phyloP scores from a whole-genome alignment of 1,284 basidiomycete species.

The Lignosus rhinocerotis region DNA sequence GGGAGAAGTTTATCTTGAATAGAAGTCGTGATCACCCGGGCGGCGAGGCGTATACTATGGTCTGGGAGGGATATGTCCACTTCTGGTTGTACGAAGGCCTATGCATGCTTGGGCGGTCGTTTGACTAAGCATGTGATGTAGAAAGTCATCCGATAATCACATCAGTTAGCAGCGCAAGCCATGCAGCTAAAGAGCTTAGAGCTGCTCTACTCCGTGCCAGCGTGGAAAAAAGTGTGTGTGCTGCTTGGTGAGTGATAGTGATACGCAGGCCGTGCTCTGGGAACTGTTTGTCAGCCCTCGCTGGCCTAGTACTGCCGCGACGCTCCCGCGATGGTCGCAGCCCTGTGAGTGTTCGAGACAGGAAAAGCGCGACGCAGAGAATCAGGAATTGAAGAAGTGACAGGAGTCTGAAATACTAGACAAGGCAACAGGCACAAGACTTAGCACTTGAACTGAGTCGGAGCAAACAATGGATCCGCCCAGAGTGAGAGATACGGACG shows the following conservation, averaged over 20 bases:
- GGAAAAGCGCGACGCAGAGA: neutral
- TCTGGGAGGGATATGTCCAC: neutral
- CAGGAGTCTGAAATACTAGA: neutral
- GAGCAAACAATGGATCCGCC: too few species aligned
- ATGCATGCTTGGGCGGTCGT: slow-evolving; percentile 2
- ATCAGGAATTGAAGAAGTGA: neutral
- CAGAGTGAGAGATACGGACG: neutral
- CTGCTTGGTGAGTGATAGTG: neutral
- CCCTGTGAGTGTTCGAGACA: neutral
- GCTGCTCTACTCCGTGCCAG: neutral
- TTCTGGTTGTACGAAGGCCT: neutral
- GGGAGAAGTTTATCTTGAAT: slow-evolving; percentile 15
- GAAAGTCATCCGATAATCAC: neutral
- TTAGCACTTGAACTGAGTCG: neutral
- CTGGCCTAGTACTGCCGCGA: neutral
- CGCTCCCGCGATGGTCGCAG: slow-evolving; percentile 2
- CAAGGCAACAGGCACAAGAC: neutral
- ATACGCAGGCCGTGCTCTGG: slow-evolving; percentile 12
- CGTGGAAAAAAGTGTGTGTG: neutral
- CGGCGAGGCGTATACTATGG: slow-evolving; percentile 5
- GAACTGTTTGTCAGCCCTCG: slow-evolving; percentile 7
- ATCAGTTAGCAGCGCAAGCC: neutral
- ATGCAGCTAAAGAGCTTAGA: neutral
- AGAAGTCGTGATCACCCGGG: slow-evolving; percentile 10
- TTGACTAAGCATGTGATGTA: slow-evolving; percentile 12